Conservation (phyloP, 2,329 filamentous ascomycete species). For the Pseudodiploospora longispora region DNA sequence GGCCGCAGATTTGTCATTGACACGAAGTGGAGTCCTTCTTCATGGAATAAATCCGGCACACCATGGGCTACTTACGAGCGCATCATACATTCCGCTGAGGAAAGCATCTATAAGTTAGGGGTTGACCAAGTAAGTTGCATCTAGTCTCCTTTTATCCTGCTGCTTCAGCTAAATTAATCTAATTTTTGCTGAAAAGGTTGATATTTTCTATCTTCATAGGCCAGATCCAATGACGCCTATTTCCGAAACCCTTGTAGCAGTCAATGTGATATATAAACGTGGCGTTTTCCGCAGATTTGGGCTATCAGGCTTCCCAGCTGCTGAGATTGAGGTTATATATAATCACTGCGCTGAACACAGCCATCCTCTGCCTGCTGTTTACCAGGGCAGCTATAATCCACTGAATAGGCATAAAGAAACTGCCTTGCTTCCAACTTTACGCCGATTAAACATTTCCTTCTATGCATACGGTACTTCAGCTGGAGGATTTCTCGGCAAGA, state of each 20-base stretch:
- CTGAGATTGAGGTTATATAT: constrained; percentile 7
- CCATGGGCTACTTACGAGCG: constrained; percentile 7
- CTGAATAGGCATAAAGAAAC: constrained; percentile 9
- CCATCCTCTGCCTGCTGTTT: constrained; percentile 8
- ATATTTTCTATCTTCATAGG: constrained; percentile 11
- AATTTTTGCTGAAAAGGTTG: constrained; percentile 5
- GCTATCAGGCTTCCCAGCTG: constrained; percentile 10
- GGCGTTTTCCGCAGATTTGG: constrained; percentile 10
- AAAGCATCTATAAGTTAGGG: constrained; percentile 8
- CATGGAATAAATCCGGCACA: constrained; percentile 5
- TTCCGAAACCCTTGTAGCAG: constrained; percentile 8
- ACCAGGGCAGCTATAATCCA: constrained; percentile 11
- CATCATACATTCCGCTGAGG: constrained; percentile 8
- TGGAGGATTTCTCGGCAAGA: constrained; percentile 11
- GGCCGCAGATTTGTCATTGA: constrained; percentile 10
- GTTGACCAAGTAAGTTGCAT: constrained; percentile 3
- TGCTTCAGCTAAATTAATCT: neutral
- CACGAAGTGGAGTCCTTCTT: constrained; percentile 13
- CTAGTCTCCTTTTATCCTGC: no score
- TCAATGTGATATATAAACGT: constrained; percentile 8
- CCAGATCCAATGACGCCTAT: constrained; percentile 10
- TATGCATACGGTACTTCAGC: constrained; percentile 12
- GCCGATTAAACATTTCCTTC: constrained; percentile 10
- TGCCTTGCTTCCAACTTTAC: constrained; percentile 7
- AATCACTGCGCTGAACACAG: constrained; percentile 7